Evolutionary conservation across 345 rosid genomes (phyloP), one percentile per base, ranked within the genome.

Genomic region (Luvunga scandens): DNA sequence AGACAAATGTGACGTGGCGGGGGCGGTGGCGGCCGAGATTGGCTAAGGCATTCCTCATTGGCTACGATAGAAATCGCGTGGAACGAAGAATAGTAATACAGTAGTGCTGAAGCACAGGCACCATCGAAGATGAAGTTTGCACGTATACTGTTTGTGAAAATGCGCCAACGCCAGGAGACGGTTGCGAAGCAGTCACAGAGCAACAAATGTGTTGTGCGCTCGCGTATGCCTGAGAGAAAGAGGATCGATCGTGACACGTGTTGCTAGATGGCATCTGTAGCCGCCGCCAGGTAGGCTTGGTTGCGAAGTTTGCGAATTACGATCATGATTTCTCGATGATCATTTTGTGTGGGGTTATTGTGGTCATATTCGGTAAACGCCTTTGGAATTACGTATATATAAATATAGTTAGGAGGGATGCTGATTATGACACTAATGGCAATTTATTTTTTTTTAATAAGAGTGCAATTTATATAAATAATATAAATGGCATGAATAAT

Each of bases 1-100:
- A 83, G 78, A 89, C 72, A 50, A 81, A 67, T 10, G 86, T 76
- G 67, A 74, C n/a, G 66, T 79, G 92, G 68, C 93, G 92, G 61
- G 77, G 90, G 70, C 93, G 91, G 69, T 80, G 90, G 75, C 87
- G 88, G 78, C 84, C 76, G 88, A 91, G 89, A 77, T 71, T 75
- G 57, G 79, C 80, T 75, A 85, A 73, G 69, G 77, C 92, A 89
- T 85, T 88, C 93, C 90, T 93, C 97, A 94, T 90, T 83, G 84
- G 82, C 82, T 73, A 81, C 0, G 71, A 68, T 22, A 36, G 65
- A 14, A 63, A 75, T 76, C 34, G 68, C 80, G 74, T 78, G 21
- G 75, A 60, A 71, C 30, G 67, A 76, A 64, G 24, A 27, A 56
- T 66, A 69, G 56, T 18, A 27, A 64, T 66, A 25, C 60, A 75